Evolutionary conservation across 495 filamentous ascomycete genomes (phyloP).

Genomic region (Aspergillus asperescens): DNA sequence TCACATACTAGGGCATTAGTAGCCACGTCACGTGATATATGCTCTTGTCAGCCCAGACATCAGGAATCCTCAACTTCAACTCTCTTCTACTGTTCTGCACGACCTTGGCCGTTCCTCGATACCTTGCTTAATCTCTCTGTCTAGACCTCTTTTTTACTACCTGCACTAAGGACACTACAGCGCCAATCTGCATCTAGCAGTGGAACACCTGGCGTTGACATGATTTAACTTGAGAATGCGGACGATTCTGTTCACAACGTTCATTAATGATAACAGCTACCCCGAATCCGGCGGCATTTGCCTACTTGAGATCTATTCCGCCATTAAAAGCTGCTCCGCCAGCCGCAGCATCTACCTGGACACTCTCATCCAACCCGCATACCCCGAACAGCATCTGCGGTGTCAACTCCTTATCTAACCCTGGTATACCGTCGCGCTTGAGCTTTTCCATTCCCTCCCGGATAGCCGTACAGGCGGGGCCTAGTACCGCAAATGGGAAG

Average conservation of each 20-base stretch:
- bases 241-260: neutral
- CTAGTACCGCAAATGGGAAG: conserved; percentile 50
- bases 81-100: too few relatives aligned
- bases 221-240: neutral
- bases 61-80: too few relatives aligned
- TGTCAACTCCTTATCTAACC: conserved; percentile 41
- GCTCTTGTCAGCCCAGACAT: too few relatives aligned
- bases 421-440: conserved; percentile 44
- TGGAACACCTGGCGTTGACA: neutral
- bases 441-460: conserved; percentile 45
- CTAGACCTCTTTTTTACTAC: too few relatives aligned
- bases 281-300: neutral
- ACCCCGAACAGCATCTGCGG: conserved; percentile 53
- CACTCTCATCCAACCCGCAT: conserved; percentile 54
- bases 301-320: conserved; percentile 26
- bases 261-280: neutral
- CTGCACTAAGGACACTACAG: too few relatives aligned
- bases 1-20: too few relatives aligned
- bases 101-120: too few relatives aligned
- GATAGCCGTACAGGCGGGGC: conserved; percentile 49
- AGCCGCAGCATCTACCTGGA: conserved; percentile 52
- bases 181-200: too few relatives aligned
- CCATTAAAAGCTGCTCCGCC: conserved; percentile 48
- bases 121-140: too few relatives aligned
- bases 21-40: too few relatives aligned